Evolutionary conservation across 1,139 yeast genomes (phyloP).

Genomic region (Taiozyma sp.): DNA sequence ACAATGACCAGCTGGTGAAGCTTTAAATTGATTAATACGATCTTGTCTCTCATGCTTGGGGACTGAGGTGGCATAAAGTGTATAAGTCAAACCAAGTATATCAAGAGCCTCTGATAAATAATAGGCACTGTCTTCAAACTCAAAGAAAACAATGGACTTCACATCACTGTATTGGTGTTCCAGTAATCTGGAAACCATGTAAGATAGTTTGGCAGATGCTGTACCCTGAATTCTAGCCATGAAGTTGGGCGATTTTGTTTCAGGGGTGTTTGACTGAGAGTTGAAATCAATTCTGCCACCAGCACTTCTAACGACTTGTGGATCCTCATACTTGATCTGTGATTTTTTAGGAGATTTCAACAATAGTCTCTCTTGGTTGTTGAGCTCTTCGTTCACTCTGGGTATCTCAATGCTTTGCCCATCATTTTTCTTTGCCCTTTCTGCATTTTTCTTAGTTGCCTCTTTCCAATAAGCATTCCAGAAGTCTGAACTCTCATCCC

Average conservation of each 20-base stretch:
- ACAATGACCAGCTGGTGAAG: constrained; percentile 42
- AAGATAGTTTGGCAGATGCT: constrained; percentile 58
- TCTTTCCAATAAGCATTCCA: constrained; percentile 53
- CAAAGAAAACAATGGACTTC: constrained; percentile 64
- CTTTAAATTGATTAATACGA: constrained; percentile 48
- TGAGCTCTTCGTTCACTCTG: constrained; percentile 14
- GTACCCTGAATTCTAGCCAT: constrained; percentile 44
- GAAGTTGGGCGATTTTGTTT: constrained; percentile 2
- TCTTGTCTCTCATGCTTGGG: constrained; percentile 45
- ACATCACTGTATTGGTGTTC: constrained; percentile 42
- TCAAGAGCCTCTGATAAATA: constrained; percentile 63
- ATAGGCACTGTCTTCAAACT: constrained; percentile 67
- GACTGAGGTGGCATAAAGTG: constrained; percentile 60
- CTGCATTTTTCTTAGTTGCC: constrained; percentile 31
- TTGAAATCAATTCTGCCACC: constrained; percentile 6
- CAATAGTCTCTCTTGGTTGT: constrained; percentile 9
- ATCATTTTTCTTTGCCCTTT: constrained; percentile 19
- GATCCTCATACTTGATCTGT: constrained; percentile 3
- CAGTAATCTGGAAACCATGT: constrained; percentile 47
- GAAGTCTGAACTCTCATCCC: constrained; percentile 32
- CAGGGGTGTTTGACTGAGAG: constrained; percentile 4
- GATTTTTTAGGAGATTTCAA: constrained; percentile 10
- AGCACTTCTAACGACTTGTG: neutral
- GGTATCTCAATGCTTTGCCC: constrained; percentile 19
- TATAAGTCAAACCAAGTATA: constrained; percentile 52